Evolutionary conservation across 2,329 filamentous ascomycete species (phyloP), one percentile per base, ranked within the genome.

Genomic region (Lachnellula cervina): DNA sequence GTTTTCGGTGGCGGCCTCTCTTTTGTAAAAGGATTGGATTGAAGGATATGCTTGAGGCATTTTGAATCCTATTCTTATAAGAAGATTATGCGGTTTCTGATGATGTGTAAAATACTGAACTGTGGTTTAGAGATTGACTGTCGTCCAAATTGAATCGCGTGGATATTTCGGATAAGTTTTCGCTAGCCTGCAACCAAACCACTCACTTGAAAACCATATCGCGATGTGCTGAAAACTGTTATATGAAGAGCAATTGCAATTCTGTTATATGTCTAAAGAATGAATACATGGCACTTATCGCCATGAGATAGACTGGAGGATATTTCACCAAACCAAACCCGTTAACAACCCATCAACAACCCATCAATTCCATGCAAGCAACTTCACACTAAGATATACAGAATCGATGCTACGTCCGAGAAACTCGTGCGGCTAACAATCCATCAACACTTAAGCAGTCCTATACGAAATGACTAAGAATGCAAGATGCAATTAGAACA

Each of bases 401-500:
- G 38, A 34, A 5, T 35, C 34, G 16, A 23, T 14, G 21, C 38
- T 28, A 17, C 17, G 5, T 23, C 21, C 35, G 16, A 23, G 21
- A n/a, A 8, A 40, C 17, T 25, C 16, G 17, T 19, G 21, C 21
- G 28, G 2, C 7, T 28, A 28, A 9, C 40, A 28, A 21, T 9
- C 38, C 37, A 49, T 46, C 28, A 49, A 16, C 35, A 44, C 23
- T 23, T 11, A 35, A 55, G 35, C 48, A 53, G n/a, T 28, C 28
- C 16, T 5, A 19, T 21, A 38, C 17, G 37, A 19, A 28, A 14
- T 13, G 34, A 49, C 28, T 13, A 32, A 11, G 28, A 45, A 13
- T 23, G 16, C 28, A 45, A 47, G 14, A 34, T 13, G 35, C 25
- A 52, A 50, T 73, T 82, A 89, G 72, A 97, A 92, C 62, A 97